Evolutionary conservation across 73 alveolate genomes (phyloP), one percentile per base, ranked within the genome.

Genomic region (Loxodes magnus): DNA sequence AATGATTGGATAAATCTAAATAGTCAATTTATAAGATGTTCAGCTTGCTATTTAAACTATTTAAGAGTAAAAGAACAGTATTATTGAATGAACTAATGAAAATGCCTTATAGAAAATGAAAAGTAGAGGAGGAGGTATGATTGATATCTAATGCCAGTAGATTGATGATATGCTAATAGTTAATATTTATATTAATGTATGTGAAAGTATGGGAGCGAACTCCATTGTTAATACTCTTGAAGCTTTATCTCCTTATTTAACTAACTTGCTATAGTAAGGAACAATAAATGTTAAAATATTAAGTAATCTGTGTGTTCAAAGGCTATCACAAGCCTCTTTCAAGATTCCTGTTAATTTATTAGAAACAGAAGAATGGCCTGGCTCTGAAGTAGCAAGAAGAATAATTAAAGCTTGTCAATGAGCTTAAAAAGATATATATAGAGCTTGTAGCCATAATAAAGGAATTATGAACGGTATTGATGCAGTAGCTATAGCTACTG

Each of bases 401-500:
- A 88, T 93, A 26, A 56, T 90, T 2, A 92, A 89, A 38, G 96
- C 96, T 28, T 86, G 74, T 51, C 65, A 74, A 53, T 89, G 88
- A 43, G 99, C 98, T 24, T 60, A 54, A 37, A 64, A 64, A 19
- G 96, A 87, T 59, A 82, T 75, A 15, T 74, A 71, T 49, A 68
- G 99, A 51, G 97, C 98, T 3, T 67, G 95, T n/a, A 93, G 98
- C 12, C 98, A 93, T 46, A 93, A 93, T 52, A 93, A 93, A 66
- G 99, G 99, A 34, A 93, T 93, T 29, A 79, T 93, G 86, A 93
- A 93, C 68, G 99, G 99, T 9, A 86, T 93, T 16, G 97, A 89
- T 65, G 99, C 99, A 0, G 99, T 82, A 4, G 95, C 97, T 10
- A 52, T 88, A 9, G 99, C 99, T 33, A 51, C 94, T 1, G 99